Evolutionary conservation across 2,329 filamentous ascomycete species (phyloP), one percentile per base, ranked within the genome.

Genomic region (Zasmidium cellare): DNA sequence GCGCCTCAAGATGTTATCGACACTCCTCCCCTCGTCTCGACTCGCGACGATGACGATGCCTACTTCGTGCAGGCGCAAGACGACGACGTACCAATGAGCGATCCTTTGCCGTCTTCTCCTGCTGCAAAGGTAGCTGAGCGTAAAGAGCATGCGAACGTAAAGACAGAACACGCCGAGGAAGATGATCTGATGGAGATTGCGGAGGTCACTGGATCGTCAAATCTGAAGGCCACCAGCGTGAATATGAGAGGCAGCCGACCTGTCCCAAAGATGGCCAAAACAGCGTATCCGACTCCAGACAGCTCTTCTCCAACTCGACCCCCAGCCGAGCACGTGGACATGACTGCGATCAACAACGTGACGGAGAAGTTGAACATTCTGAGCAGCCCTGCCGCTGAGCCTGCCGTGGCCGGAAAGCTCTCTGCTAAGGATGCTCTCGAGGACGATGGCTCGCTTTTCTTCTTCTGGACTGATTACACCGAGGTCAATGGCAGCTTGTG

Each of bases 391-490:
- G 86, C 90, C 6, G 72, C 84, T 2, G 88, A 91, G 63, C 78
- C 80, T 31, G 79, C 79, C 23, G 81, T 79, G 9, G 84, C 90
- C 63, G 92, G 92, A 44, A 99, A 97, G 75, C 82, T 97, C 50
- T 86, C 88, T 63, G 83, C 90, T 57, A 85, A 89, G 62, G 89
- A 96, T 74, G 92, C 90, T n/a, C 77, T 96, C n/a, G 93, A 97
- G 73, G 87, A 90, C 62, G 92, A 99, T 69, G 94, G 93, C 35
- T 96, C 90, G 66, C 80, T 99, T 25, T 88, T 88, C 65, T 91
- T 99, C 79, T 99, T 97, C 78, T 99, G 94, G 94, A 89, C 90
- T 7, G 94, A 99, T 75, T 99, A 96, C 70, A 91, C 89, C 0
- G 94, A 99, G 72, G 80, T 96, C 71, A 92, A 92, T 68, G 93